Percentiles rank a stretch among this genome's conserved stretches.
Evolutionary conservation across 306 rosid genomes (phyloP).

Genomic region (Cucumis cinereus): DNA sequence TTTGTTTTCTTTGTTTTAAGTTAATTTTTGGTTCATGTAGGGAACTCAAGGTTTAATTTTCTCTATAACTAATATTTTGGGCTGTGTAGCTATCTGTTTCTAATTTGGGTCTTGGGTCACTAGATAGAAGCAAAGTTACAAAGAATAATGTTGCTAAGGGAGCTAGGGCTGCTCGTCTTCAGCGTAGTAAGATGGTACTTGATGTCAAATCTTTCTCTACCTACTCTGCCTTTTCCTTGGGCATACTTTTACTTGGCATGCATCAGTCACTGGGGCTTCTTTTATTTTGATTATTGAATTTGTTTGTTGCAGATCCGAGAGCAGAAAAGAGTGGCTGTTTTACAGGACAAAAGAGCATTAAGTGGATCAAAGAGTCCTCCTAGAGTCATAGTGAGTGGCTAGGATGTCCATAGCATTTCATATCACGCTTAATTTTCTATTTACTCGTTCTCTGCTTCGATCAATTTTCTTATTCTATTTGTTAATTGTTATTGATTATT

Average conservation of each 20-base stretch:
- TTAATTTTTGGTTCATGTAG: neutral
- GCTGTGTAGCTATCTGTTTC: neutral
- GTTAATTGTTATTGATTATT: neutral
- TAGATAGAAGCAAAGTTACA: slow-evolving; percentile 33
- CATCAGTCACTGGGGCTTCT: neutral
- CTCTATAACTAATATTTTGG: neutral
- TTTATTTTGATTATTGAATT: neutral
- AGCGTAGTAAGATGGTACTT: slow-evolving; percentile 69
- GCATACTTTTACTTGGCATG: neutral
- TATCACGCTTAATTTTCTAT: neutral
- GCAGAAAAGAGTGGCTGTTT: slow-evolving; percentile 54
- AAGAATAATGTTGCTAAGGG: slow-evolving; percentile 59
- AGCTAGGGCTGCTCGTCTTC: slow-evolving; percentile 66
- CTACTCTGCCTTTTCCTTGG: neutral
- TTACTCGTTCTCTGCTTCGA: neutral
- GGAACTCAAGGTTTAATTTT: neutral
- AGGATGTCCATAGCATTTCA: neutral
- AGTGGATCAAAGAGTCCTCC: slow-evolving; percentile 78
- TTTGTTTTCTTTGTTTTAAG: neutral
- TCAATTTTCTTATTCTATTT: neutral
- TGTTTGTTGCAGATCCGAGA: slow-evolving; percentile 47
- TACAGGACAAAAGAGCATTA: slow-evolving; percentile 74
- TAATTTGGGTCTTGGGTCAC: slow-evolving; percentile 10
- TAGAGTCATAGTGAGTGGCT: slow-evolving; percentile 63
- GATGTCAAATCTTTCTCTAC: neutral